Evolutionary conservation across 805 yeast genomes (phyloP).

Genomic region (Candida berthetii): DNA sequence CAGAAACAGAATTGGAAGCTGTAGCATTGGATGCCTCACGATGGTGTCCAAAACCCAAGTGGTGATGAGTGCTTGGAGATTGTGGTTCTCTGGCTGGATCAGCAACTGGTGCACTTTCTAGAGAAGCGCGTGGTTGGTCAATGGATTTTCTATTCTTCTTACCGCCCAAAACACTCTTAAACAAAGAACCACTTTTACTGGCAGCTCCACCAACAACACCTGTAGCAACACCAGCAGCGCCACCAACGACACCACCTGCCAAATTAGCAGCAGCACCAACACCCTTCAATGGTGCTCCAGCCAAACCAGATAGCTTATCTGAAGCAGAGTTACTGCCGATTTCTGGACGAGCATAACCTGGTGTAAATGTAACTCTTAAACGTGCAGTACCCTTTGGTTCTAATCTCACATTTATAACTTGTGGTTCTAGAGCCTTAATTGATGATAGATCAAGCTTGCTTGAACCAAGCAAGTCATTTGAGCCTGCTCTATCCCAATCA

Average conservation of each 20-base stretch:
- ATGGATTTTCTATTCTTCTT: constrained; percentile 17
- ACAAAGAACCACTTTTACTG: constrained; percentile 38
- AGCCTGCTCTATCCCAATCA: constrained; percentile 81
- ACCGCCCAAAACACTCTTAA: constrained; percentile 26
- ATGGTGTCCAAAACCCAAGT: not conserved
- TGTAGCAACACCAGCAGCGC: constrained; percentile 35
- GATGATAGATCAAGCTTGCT: constrained; percentile 42
- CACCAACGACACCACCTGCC: constrained; percentile 36
- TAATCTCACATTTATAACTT: constrained; percentile 42
- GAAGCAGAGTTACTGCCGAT: constrained; percentile 37
- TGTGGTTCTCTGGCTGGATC: constrained; percentile 11
- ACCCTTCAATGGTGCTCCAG: constrained; percentile 42
- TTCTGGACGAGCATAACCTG: constrained; percentile 64
- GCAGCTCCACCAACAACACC: constrained; percentile 39
- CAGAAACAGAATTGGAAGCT: not conserved
- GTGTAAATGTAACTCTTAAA: constrained; percentile 48
- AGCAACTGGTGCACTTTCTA: constrained; percentile 4
- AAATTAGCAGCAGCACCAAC: constrained; percentile 34
- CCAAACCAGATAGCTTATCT: constrained; percentile 29
- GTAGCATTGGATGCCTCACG: not conserved
- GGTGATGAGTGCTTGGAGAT: constrained; percentile 1
- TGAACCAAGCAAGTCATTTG: constrained; percentile 53
- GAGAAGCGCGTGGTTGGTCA: constrained; percentile 8
- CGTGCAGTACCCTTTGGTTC: constrained; percentile 63
- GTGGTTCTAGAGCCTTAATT: constrained; percentile 38